Conservation (phyloP, 2,329 filamentous ascomycete genomes). For the Colletotrichum limetticola region DNA sequence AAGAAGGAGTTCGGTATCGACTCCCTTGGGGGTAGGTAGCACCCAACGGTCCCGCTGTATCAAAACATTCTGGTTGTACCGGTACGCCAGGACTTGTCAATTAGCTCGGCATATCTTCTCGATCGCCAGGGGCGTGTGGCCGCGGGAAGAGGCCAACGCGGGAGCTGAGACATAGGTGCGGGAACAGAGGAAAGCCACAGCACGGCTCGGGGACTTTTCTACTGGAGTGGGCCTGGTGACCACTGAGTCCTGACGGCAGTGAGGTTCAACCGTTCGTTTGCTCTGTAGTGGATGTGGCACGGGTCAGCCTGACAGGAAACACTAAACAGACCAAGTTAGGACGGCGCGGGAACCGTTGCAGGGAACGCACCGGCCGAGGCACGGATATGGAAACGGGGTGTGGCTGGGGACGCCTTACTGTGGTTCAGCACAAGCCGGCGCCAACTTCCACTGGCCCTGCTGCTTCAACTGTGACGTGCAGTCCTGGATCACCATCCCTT, state of each 20-base stretch:
- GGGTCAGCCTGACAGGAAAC: slow-evolving; percentile 5
- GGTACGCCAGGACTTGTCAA: not conserved
- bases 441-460: slow-evolving; percentile 14
- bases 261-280: slow-evolving; percentile 5
- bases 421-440: slow-evolving; percentile 13
- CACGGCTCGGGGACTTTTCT: slow-evolving; percentile 5
- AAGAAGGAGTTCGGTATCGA: not conserved
- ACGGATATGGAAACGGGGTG: slow-evolving; percentile 19
- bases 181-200: not conserved
- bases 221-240: not conserved
- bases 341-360: slow-evolving; percentile 9
- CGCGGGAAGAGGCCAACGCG: slow-evolving; percentile 24
- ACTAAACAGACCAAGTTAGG: not conserved
- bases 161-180: slow-evolving; percentile 9
- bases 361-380: slow-evolving; percentile 15
- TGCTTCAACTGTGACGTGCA: slow-evolving; percentile 22
- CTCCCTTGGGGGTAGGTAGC: not conserved
- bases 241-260: not conserved
- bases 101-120: not conserved
- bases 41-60: not conserved
- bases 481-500: slow-evolving; percentile 8
- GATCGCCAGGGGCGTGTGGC: not conserved
- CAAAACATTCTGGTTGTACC: not conserved
- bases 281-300: slow-evolving; percentile 6
- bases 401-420: slow-evolving; percentile 27